Percentiles rank a stretch among this genome's conserved stretches.
Conservation (phyloP, 257 asterid species). For the Galeopsis tetrahit region DNA sequence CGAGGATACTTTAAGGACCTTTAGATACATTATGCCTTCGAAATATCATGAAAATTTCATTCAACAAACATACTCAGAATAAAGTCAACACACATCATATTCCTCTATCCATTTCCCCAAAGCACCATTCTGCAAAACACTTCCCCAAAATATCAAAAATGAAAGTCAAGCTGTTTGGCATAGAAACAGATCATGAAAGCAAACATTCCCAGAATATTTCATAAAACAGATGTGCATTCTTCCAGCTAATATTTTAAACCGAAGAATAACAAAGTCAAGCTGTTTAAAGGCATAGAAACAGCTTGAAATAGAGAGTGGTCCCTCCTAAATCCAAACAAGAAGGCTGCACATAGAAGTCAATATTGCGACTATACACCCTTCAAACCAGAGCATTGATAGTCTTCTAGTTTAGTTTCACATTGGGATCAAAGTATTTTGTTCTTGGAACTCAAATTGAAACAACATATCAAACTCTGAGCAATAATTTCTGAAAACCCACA, state of each 20-base stretch:
- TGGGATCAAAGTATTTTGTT: not conserved
- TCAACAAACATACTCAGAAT: not conserved
- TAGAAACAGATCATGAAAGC: not conserved
- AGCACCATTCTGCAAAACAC: not conserved
- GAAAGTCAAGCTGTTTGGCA: not conserved
- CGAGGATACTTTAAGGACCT: not conserved
- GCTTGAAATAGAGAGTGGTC: not conserved
- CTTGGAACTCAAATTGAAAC: not conserved
- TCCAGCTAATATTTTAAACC: not conserved
- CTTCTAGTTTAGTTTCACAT: not conserved
- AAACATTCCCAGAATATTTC: not conserved
- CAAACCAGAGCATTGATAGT: constrained; percentile 18
- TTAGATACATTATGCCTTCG: not conserved
- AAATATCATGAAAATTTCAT: not conserved
- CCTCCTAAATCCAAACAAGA: constrained; percentile 14
- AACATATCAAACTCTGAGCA: constrained; percentile 12
- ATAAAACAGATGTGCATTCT: not conserved
- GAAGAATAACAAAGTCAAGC: not conserved
- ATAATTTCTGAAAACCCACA: not conserved
- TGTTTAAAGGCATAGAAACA: not conserved
- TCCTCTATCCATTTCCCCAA: not conserved
- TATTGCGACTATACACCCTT: not conserved
- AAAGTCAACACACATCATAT: not conserved
- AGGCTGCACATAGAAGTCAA: constrained; percentile 18
- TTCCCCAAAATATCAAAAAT: not conserved